Percentiles rank a stretch among this genome's conserved stretches.
These are phyloP conservation scores for Penicillium sp. DNA, from an alignment of 2,329 filamentous ascomycete species.

Conservation along the genomic window DNA sequence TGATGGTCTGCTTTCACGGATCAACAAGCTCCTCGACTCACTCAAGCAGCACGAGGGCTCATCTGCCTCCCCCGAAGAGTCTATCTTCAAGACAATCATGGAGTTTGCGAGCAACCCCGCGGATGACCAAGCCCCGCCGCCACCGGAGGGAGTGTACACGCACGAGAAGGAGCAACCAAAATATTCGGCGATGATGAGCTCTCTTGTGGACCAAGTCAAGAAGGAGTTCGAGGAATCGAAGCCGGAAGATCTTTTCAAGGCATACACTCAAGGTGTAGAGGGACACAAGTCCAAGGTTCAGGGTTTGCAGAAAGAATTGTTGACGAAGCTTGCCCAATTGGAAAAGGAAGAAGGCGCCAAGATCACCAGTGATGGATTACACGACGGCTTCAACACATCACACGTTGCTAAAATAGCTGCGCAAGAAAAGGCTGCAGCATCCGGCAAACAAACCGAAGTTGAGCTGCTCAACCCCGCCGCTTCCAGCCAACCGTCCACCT, in stretches of 20 bases:
- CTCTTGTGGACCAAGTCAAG: slow-evolving; percentile 90
- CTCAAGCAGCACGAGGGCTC: slow-evolving; percentile 68
- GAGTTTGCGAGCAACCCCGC: slow-evolving; percentile 66
- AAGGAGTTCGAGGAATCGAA: slow-evolving; percentile 69
- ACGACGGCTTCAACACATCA: slow-evolving; percentile 86
- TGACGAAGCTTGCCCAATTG: slow-evolving; percentile 68
- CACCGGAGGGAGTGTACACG: slow-evolving; percentile 72
- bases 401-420: slow-evolving; percentile 60
- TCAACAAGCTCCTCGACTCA: slow-evolving; percentile 68
- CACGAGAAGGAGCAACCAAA: slow-evolving; percentile 69
- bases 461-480: slow-evolving; percentile 70
- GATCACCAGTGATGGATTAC: slow-evolving; percentile 87
- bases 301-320: slow-evolving; percentile 68
- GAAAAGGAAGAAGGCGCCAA: slow-evolving; percentile 80
- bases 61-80: slow-evolving; percentile 62
- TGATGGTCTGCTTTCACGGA: slow-evolving; percentile 78
- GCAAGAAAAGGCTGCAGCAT: slow-evolving; percentile 40
- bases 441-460: slow-evolving; percentile 41
- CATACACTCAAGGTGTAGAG: slow-evolving; percentile 72
- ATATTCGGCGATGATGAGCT: slow-evolving; percentile 98
- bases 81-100: slow-evolving; percentile 85
- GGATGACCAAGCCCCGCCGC: slow-evolving; percentile 67
- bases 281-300: slow-evolving; percentile 72
- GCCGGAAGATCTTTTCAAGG: slow-evolving; percentile 62
- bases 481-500: slow-evolving; percentile 38